Conservation (phyloP, 2,329 filamentous ascomycete species). For the Aquanectria penicillioides region DNA sequence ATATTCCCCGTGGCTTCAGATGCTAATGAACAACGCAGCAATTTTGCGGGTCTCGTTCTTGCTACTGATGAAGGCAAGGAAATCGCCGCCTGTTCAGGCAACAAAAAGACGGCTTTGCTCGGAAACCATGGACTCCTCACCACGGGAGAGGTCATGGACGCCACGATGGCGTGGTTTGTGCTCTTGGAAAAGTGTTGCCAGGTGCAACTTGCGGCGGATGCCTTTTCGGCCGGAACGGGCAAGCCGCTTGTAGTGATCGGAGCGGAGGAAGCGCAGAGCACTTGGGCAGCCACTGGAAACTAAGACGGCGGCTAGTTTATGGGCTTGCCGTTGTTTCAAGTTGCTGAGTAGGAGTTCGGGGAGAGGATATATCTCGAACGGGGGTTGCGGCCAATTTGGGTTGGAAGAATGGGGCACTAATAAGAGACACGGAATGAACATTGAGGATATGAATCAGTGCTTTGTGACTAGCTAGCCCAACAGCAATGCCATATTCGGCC, state of each 20-base stretch:
- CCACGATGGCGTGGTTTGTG: conserved; percentile 64
- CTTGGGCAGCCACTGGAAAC: conserved; percentile 72
- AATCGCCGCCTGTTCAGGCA: conserved; percentile 59
- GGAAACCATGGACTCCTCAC: conserved; percentile 66
- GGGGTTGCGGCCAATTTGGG: not conserved
- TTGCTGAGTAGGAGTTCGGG: conserved; percentile 7
- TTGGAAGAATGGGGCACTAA: too few species aligned
- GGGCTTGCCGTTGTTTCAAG: conserved; percentile 43
- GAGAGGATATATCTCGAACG: conserved; percentile 1
- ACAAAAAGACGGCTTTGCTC: conserved; percentile 62
- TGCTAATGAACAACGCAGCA: conserved; percentile 16
- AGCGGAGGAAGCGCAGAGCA: conserved; percentile 74
- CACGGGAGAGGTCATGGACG: conserved; percentile 59
- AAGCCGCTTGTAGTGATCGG: conserved; percentile 72
- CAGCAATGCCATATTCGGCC: too few species aligned
- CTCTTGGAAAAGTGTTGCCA: conserved; percentile 60
- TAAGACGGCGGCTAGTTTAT: conserved; percentile 74
- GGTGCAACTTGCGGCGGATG: conserved; percentile 64
- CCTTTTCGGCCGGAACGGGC: conserved; percentile 69
- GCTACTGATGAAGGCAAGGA: conserved; percentile 60
- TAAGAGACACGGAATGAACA: too few species aligned
- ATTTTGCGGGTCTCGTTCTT: conserved; percentile 63
- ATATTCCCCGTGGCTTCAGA: too few species aligned
- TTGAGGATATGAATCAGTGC: too few species aligned
- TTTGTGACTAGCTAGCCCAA: too few species aligned